Evolutionary conservation across 306 rosid species (phyloP).

Genomic region (Prunus campanulata): DNA sequence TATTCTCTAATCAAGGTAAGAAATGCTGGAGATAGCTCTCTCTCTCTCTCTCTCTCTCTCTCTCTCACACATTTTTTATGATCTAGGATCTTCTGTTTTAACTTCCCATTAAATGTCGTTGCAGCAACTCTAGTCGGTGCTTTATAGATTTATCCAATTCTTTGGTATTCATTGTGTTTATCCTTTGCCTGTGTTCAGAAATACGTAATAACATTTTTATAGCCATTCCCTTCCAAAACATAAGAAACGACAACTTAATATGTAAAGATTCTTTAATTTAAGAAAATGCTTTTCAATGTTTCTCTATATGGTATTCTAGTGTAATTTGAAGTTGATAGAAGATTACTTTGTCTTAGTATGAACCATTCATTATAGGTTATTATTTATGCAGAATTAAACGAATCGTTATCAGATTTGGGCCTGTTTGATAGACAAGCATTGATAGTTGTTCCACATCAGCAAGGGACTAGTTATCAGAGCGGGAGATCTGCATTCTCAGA

Average conservation of each 20-base stretch:
- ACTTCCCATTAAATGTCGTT: background rate
- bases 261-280: no score
- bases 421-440: constrained; percentile 52
- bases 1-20: constrained; percentile 46
- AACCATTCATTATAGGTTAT: background rate
- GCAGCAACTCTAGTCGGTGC: background rate
- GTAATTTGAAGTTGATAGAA: no score
- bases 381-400: constrained; percentile 38
- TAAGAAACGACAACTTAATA: no score
- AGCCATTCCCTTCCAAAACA: background rate
- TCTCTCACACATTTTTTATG: no score
- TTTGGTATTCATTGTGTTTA: background rate
- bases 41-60: background rate
- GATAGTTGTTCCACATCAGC: constrained; percentile 42
- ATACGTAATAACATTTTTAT: no score
- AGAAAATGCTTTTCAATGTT: background rate
- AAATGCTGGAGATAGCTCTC: constrained; percentile 2
- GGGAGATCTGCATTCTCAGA: constrained; percentile 10
- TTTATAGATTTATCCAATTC: background rate
- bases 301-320: background rate
- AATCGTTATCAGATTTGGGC: constrained; percentile 49
- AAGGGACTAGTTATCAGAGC: constrained; percentile 15
- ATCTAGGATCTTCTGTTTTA: background rate
- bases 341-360: background rate
- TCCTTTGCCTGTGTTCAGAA: background rate